Evolutionary conservation across 2,329 filamentous ascomycete species (phyloP).

Genomic region (Cordyceps pruinosa): DNA sequence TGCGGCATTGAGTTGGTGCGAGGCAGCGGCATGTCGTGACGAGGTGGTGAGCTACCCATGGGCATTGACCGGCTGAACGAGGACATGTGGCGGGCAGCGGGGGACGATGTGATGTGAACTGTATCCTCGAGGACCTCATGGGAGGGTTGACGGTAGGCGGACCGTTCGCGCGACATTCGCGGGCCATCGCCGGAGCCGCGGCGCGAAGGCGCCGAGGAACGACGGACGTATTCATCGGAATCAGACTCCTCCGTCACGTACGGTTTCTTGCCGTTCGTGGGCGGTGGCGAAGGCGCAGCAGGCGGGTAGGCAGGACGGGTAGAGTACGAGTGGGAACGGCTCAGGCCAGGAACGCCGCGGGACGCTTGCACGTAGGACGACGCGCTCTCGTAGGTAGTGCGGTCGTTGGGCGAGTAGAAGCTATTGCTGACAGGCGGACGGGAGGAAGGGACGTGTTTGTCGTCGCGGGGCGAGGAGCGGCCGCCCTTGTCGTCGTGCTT

Average conservation of each 20-base stretch:
- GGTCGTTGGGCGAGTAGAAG: conserved; percentile 10
- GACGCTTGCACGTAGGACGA: conserved; percentile 13
- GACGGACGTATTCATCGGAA: conserved; percentile 25
- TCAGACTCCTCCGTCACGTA: conserved; percentile 22
- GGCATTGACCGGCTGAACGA: conserved; percentile 21
- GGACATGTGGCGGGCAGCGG: conserved; percentile 23
- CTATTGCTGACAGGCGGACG: conserved; percentile 4
- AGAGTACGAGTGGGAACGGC: conserved; percentile 18
- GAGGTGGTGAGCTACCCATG: conserved; percentile 27
- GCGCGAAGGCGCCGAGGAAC: conserved; percentile 27
- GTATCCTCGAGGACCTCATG: conserved; percentile 28
- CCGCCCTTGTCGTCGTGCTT: conserved; percentile 26
- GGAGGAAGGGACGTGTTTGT: conserved; percentile 5
- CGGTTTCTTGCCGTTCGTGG: conserved; percentile 20
- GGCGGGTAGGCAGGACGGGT: conserved; percentile 24
- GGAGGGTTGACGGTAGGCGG: conserved; percentile 24
- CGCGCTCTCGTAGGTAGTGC: background rate
- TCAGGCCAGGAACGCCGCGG: conserved; percentile 18
- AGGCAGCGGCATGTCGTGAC: conserved; percentile 22
- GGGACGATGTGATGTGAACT: conserved; percentile 23
- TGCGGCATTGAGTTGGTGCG: conserved; percentile 33
- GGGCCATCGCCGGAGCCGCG: conserved; percentile 26
- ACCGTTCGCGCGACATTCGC: conserved; percentile 21
- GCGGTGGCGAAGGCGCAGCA: conserved; percentile 30
- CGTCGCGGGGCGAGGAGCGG: conserved; percentile 10